Evolutionary conservation across 164 flowering plant genomes (phyloP).

Genomic region (Cinnamomum micranthum): DNA sequence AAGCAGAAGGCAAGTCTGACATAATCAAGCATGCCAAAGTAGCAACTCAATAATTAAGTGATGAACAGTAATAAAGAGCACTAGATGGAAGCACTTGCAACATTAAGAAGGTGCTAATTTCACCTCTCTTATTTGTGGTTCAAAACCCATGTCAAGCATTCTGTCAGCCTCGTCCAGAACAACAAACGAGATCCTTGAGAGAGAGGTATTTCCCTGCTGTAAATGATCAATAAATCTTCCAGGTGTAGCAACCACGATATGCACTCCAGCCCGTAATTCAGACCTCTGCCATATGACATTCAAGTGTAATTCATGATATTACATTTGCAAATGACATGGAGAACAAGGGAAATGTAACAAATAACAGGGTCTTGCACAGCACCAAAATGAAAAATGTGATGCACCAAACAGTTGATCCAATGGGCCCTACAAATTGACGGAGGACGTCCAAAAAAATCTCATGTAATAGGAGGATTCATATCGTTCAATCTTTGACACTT

Average conservation of each 20-base stretch:
- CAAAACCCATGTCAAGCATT: constrained; percentile 81
- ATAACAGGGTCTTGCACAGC: neutral
- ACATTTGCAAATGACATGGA: neutral
- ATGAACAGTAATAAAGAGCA: neutral
- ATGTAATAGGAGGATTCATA: neutral
- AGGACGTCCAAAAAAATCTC: neutral
- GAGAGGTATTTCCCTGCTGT: constrained; percentile 48
- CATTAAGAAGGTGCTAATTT: neutral
- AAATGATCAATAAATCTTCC: constrained; percentile 68
- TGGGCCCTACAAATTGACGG: neutral
- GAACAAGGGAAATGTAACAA: neutral
- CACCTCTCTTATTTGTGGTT: constrained; percentile 47
- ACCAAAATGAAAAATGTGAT: neutral
- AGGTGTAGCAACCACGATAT: constrained; percentile 70
- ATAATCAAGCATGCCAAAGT: neutral
- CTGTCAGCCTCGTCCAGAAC: constrained; percentile 75
- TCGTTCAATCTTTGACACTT: neutral
- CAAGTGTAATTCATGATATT: neutral
- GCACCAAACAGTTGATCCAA: neutral
- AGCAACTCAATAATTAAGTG: neutral
- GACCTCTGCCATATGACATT: constrained; percentile 19
- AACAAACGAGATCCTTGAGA: constrained; percentile 45
- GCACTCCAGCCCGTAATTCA: constrained; percentile 42
- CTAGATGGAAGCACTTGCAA: neutral
- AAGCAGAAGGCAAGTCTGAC: neutral